Percentiles rank a stretch among this genome's conserved stretches.
Evolutionary conservation across 176 grass and related monocot genomes (phyloP).

Genomic region (Aechmea fasciata): DNA sequence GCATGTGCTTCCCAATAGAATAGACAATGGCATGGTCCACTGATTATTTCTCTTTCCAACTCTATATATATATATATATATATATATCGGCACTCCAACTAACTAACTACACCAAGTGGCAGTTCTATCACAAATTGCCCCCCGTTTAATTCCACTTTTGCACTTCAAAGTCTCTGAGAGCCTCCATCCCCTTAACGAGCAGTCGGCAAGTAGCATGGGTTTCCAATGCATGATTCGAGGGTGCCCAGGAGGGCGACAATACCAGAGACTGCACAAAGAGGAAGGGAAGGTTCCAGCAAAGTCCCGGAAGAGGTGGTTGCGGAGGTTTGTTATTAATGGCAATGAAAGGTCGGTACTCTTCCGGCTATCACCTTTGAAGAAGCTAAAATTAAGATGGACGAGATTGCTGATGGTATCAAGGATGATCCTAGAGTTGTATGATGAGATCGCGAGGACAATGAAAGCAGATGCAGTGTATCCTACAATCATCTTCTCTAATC

Average conservation of each 20-base stretch:
- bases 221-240: not conserved
- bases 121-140: not conserved
- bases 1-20: not conserved
- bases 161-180: not conserved
- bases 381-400: not conserved
- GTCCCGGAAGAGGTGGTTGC: not conserved
- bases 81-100: not conserved
- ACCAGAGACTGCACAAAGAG: not conserved
- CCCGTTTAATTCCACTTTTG: not conserved
- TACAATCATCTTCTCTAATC: slow-evolving; percentile 3
- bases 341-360: not conserved
- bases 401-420: not conserved
- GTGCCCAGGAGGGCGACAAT: not conserved
- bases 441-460: not conserved
- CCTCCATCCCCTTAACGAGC: not conserved
- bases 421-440: not conserved
- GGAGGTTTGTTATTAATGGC: not conserved
- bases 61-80: slow-evolving; percentile 1
- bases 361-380: not conserved
- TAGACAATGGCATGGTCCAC: not conserved
- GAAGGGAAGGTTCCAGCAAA: not conserved
- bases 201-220: not conserved
- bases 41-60: not conserved
- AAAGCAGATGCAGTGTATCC: not conserved
- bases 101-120: not conserved